Conservation (phyloP, 306 rosid species). For the Dryas octopetala region DNA sequence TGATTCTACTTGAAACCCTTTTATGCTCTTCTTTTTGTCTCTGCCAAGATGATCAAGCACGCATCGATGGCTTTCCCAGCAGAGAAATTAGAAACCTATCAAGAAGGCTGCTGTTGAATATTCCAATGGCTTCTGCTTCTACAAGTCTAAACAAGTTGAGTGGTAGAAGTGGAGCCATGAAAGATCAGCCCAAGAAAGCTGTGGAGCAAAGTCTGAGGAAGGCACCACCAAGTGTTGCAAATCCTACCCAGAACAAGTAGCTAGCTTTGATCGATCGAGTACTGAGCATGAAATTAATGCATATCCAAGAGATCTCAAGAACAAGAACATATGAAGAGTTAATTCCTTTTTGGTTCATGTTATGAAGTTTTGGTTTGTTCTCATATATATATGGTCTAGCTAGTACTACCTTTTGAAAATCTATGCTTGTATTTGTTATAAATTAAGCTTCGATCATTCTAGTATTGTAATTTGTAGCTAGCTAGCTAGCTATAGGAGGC, state of each 20-base stretch:
- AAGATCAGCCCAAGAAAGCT: slow-evolving; percentile 33
- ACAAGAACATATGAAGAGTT: background rate
- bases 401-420: background rate
- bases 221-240: slow-evolving; percentile 27
- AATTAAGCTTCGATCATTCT: background rate
- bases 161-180: background rate
- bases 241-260: slow-evolving; percentile 38
- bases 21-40: slow-evolving; percentile 39
- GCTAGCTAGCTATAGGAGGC: background rate
- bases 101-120: slow-evolving; percentile 40
- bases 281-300: too few relatives aligned
- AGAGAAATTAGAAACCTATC: slow-evolving; percentile 39
- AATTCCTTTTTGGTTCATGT: background rate
- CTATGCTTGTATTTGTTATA: background rate
- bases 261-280: background rate
- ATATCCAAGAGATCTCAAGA: background rate
- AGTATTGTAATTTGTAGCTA: background rate
- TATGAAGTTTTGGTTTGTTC: background rate
- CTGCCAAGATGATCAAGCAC: slow-evolving; percentile 23
- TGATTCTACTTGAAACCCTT: slow-evolving; percentile 44
- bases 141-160: background rate
- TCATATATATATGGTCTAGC: background rate
- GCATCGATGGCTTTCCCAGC: slow-evolving; percentile 15
- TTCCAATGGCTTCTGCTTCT: slow-evolving; percentile 38
- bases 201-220: slow-evolving; percentile 31